Conservation (phyloP, 2,329 filamentous ascomycete genomes). For the Phaeophleospora eucalypticola region DNA sequence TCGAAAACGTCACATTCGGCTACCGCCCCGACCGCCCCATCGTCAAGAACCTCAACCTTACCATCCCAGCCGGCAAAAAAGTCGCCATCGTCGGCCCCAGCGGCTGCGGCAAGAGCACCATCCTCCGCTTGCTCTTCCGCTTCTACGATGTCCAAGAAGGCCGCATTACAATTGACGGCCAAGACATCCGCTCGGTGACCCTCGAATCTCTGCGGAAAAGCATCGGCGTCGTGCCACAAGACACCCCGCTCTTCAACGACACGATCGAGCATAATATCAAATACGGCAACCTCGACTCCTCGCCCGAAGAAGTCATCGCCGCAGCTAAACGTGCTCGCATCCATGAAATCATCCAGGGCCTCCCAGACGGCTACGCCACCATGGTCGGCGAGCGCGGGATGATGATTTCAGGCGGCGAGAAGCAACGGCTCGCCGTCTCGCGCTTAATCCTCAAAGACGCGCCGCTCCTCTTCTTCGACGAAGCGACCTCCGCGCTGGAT, state of each 20-base stretch:
- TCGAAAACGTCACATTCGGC: conserved; percentile 92
- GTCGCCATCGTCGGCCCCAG: conserved; percentile 92
- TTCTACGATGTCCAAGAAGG: conserved; percentile 87
- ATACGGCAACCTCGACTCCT: conserved; percentile 79
- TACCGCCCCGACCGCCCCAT: conserved; percentile 87
- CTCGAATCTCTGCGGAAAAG: conserved; percentile 76
- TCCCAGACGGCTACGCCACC: conserved; percentile 80
- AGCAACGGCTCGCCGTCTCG: conserved; percentile 82
- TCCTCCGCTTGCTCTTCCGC: conserved; percentile 84
- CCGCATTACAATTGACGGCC: conserved; percentile 84
- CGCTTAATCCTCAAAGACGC: conserved; percentile 84
- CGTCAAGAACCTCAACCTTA: conserved; percentile 75
- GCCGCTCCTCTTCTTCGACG: conserved; percentile 87
- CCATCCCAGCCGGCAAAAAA: conserved; percentile 92
- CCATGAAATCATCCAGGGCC: conserved; percentile 72
- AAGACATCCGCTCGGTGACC: conserved; percentile 80
- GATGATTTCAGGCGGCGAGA: conserved; percentile 94
- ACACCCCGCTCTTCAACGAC: conserved; percentile 95
- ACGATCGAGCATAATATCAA: conserved; percentile 93
- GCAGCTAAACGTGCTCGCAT: conserved; percentile 81
- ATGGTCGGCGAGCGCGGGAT: conserved; percentile 90
- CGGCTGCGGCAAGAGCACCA: conserved; percentile 93
- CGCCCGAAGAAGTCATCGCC: conserved; percentile 65
- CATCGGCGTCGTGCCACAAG: conserved; percentile 95
- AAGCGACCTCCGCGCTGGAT: conserved; percentile 87